Evolutionary conservation across 148 eudicot species (phyloP), one percentile per base, ranked within the genome.

Genomic region (Gaultheria prostrata): DNA sequence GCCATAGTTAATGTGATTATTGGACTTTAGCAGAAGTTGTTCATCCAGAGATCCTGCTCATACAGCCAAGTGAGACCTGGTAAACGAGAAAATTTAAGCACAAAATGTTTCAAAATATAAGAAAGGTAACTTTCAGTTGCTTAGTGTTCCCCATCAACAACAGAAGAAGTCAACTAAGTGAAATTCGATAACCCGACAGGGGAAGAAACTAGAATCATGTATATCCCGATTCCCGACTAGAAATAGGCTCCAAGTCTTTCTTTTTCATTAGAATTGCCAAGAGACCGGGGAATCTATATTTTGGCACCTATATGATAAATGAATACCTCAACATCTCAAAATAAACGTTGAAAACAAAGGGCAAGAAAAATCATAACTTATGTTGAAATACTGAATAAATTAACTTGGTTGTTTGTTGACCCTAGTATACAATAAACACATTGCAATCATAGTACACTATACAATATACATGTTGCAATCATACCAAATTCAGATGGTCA

Each of bases 1-100:
- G 92, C 90, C 99, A 97, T 97, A 43, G 72, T 86, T 77, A 82
- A 20, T 77, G 65, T 33, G 46, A 28, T 82, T 3, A 73, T 51
- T 67, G 43, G 79, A n/a, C 71, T 84, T 33, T 65, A 67, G 65
- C 24, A 81, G 54, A 18, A 39, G 78, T 63, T 70, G 54, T 48
- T 84, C 76, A 77, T 81, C 80, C 53, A 77, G 57, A 35, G 6
- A 35, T 53, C 83, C 56, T 26, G 61, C 50, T 18, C 43, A 39
- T 10, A 18, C 39, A 80, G 45, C 73, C 20, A 18, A 49, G 32
- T 8, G 80, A 53, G 56, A 75, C 85, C 85, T 59, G 73, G 56
- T 48, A 65, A 48, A 13, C 43, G 49, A 82, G 26, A 76, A 65
- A 77, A 63, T 32, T 26, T n/a, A 71, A 43, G 26, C 0, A 53